Conservation (phyloP, 352 stramenopile species). For the Pythium volutum region DNA sequence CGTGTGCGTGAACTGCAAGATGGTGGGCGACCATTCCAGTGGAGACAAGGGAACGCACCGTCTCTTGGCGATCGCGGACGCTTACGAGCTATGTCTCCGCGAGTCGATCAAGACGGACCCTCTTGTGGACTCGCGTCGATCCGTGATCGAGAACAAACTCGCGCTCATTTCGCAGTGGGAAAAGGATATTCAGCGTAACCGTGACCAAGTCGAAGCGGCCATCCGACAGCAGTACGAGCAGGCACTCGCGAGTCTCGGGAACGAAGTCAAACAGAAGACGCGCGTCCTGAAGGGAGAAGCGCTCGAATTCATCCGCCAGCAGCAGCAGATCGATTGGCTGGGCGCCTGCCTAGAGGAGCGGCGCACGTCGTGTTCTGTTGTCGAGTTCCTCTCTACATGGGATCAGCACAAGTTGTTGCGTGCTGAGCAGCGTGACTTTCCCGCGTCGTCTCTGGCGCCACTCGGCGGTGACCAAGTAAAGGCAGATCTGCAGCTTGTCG, state of each 20-base stretch:
- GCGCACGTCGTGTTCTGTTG: slow-evolving; percentile 34
- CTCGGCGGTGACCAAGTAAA: slow-evolving; percentile 48
- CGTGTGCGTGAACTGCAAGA: slow-evolving; percentile 81
- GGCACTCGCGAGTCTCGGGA: slow-evolving; percentile 42
- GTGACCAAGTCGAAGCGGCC: slow-evolving; percentile 37
- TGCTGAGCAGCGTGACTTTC: slow-evolving; percentile 64
- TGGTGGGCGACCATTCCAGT: slow-evolving; percentile 73
- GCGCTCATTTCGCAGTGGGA: slow-evolving; percentile 35
- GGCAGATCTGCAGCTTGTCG: slow-evolving; percentile 57
- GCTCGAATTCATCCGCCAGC: slow-evolving; percentile 58
- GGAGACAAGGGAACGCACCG: slow-evolving; percentile 76
- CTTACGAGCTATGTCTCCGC: slow-evolving; percentile 61
- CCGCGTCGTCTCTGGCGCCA: slow-evolving; percentile 26
- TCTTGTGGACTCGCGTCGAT: slow-evolving; percentile 61
- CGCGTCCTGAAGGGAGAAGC: slow-evolving; percentile 49
- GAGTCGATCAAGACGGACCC: slow-evolving; percentile 65
- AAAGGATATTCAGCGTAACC: slow-evolving; percentile 38
- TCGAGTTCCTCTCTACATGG: slow-evolving; percentile 69
- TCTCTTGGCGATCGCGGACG: slow-evolving; percentile 54
- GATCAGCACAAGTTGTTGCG: slow-evolving; percentile 66
- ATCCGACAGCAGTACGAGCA: slow-evolving; percentile 54
- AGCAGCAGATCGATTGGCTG: slow-evolving; percentile 73
- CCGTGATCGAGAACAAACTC: slow-evolving; percentile 59
- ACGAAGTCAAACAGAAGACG: slow-evolving; percentile 44
- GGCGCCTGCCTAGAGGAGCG: slow-evolving; percentile 56